Conservation (phyloP, 2,329 filamentous ascomycete genomes). For the Cladosporium sp. region DNA sequence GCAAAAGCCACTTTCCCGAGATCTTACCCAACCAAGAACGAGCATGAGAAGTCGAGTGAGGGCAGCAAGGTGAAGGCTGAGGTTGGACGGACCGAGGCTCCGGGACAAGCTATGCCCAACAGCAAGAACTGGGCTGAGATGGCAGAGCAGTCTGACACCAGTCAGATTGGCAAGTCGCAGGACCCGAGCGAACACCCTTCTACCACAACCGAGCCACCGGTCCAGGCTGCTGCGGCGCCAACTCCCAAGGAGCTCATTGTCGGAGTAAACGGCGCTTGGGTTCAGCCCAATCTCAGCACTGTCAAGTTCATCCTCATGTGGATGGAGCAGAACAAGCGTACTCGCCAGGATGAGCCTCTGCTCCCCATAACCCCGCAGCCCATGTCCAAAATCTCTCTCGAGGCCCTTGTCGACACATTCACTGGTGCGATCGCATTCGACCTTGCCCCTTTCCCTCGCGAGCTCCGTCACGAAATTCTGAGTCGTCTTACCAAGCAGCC, state of each 20-base stretch:
- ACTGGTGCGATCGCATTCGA: conserved; percentile 15
- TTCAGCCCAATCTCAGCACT: conserved; percentile 12
- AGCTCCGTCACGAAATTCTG: conserved; percentile 12
- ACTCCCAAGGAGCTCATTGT: conserved; percentile 10
- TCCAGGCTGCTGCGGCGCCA: background rate
- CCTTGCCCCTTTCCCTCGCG: conserved; percentile 16
- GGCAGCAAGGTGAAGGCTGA: background rate
- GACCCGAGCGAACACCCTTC: background rate
- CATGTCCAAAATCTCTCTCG: conserved; percentile 6
- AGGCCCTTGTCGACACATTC: conserved; percentile 18
- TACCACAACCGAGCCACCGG: background rate
- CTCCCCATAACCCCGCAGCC: conserved; percentile 12
- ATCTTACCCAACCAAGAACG: background rate
- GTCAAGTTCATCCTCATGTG: conserved; percentile 15
- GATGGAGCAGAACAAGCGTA: conserved; percentile 20
- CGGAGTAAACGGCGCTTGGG: conserved; percentile 7
- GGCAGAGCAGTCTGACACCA: background rate
- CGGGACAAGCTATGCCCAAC: background rate
- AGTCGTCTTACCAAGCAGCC: conserved; percentile 11
- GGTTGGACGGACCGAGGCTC: background rate
- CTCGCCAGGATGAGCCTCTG: conserved; percentile 10
- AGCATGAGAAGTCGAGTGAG: background rate
- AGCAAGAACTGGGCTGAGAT: conserved; percentile 11
- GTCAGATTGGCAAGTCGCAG: background rate
- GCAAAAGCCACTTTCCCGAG: conserved; percentile 15